These are phyloP conservation scores for Trichoderma endophyticum DNA, from an alignment of 2,329 filamentous ascomycete genomes.

Conservation along the genomic window DNA sequence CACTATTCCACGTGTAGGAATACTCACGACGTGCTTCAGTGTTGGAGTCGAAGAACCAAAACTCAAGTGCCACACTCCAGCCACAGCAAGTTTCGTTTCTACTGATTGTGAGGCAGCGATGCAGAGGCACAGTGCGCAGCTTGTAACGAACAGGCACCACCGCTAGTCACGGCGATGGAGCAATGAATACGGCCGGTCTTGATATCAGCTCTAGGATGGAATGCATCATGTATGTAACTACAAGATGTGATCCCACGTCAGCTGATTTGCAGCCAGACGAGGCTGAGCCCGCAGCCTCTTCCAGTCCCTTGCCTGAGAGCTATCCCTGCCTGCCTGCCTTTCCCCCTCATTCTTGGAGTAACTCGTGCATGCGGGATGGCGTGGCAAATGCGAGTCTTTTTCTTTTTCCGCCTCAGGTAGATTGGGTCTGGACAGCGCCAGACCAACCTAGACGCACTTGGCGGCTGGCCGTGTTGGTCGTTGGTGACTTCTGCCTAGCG, in stretches of 20 bases:
- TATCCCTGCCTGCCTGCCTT: not conserved
- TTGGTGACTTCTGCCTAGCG: not conserved
- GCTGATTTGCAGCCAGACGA: conserved; percentile 17
- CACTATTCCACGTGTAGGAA: not conserved
- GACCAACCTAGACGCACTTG: conserved; percentile 3
- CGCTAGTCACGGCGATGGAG: not conserved
- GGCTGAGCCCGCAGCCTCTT: conserved; percentile 13
- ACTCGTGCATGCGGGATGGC: not conserved
- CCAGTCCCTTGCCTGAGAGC: not conserved
- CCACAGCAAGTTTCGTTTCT: not conserved
- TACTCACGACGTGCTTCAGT: not conserved
- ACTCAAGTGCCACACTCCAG: conserved; percentile 9
- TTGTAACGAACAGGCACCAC: not conserved
- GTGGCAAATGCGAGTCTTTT: conserved; percentile 10
- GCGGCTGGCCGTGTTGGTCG: not conserved
- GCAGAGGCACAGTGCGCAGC: conserved; percentile 8
- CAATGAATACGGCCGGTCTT: not conserved
- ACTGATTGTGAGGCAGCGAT: not conserved
- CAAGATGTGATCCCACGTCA: conserved; percentile 9
- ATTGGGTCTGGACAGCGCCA: not conserved
- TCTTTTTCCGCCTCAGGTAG: not conserved
- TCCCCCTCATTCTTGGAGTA: conserved; percentile 1
- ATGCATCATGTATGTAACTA: not conserved
- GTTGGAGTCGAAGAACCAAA: not conserved
- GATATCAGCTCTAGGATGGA: not conserved